Evolutionary conservation across 1,139 yeast genomes (phyloP), one percentile per base, ranked within the genome.

Genomic region (Wickerhamiella pararugosa): DNA sequence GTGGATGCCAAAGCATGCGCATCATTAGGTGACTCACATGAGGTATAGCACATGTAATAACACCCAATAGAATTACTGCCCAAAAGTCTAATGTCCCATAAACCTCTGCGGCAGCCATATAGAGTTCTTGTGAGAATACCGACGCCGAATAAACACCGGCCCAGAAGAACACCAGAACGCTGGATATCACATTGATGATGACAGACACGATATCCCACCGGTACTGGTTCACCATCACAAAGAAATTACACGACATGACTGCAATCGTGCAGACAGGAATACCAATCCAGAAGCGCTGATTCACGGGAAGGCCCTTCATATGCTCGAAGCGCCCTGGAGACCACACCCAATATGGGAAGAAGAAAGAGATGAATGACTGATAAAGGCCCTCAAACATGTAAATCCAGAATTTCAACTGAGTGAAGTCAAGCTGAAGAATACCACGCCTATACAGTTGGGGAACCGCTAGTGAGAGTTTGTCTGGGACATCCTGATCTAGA

Each of bases 131-230:
- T 40, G 92, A 71, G 39, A 68, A 63, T 6, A 69, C 49, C 7
- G 73, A 62, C 26, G 79, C 67, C 2, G 94, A 75, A 87, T 95
- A 90, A 43, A 87, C 69, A 43, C 96, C 96, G 0, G 95, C 82
- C 97, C 97, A 87, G 39, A 73, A 76, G 57, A 76, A 82, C 38
- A 86, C 69, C 36, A 86, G 56, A 43, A 82, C 56, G 44, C 76
- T 72, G 7, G 95, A 82, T 37, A 90, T 57, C 5, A 66, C 63
- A 44, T 76, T 73, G 52, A 83, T 71, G 39, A 81, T 57, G n/a
- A 69, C 51, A 6, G 87, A 76, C 42, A 84, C 64, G 92, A 94
- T 83, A 64, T 90, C 98, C 98, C 98, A 90, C 53, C 94, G 71
- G 57, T 75, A 76, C 60, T 84, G 93, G 58, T 86, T 94, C 53